Evolutionary conservation across 2,329 filamentous ascomycete genomes (phyloP).

Genomic region (Rhynchosporium graminicola): DNA sequence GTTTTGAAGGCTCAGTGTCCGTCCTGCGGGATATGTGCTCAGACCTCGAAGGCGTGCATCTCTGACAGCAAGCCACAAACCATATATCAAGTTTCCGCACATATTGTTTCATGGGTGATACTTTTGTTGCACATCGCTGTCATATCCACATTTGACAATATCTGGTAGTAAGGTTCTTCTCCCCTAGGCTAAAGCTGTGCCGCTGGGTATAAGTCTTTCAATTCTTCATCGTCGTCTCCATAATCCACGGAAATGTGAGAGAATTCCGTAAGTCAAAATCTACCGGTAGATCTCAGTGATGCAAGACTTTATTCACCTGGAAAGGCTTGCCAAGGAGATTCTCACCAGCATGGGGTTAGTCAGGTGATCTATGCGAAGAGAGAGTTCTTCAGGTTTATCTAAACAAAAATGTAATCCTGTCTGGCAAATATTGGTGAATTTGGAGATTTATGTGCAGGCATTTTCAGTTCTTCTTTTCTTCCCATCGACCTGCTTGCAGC

Average conservation of each 20-base stretch:
- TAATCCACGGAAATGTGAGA: not conserved
- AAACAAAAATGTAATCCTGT: too few relatives aligned
- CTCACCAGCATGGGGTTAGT: not conserved
- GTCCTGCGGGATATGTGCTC: not conserved
- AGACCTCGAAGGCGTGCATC: not conserved
- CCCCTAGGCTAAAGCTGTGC: constrained; percentile 19
- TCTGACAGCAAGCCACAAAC: constrained; percentile 4
- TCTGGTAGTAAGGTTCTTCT: constrained; percentile 23
- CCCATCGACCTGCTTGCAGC: not conserved
- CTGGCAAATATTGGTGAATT: too few relatives aligned
- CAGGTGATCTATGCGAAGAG: not conserved
- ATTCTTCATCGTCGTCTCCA: not conserved
- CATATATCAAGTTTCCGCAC: not conserved
- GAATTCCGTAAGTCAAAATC: not conserved
- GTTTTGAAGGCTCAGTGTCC: not conserved
- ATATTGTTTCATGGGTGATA: not conserved
- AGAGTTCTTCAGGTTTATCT: too few relatives aligned
- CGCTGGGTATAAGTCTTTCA: not conserved
- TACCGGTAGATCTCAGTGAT: not conserved
- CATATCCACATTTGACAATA: constrained; percentile 19
- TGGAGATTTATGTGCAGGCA: too few relatives aligned
- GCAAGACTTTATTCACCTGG: not conserved
- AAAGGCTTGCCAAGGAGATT: not conserved
- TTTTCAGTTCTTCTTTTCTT: not conserved
- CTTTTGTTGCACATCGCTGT: constrained; percentile 29